phyloP scores from a whole-genome alignment of 2,329 filamentous ascomycete genomes.

The Basipetospora chlamydospora region DNA sequence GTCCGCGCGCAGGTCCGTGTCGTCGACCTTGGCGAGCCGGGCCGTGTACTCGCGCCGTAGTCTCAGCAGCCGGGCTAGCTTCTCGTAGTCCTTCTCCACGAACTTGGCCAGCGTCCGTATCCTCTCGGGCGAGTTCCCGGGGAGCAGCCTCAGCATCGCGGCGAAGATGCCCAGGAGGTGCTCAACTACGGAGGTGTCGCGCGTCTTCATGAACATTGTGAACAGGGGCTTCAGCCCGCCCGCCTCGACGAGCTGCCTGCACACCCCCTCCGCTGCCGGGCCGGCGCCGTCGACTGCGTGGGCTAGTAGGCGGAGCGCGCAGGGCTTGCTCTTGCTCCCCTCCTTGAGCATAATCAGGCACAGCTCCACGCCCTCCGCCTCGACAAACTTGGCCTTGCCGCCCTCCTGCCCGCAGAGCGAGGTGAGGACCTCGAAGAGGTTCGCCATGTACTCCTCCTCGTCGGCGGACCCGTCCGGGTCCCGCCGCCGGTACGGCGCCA shows the following conservation, averaged over 20 bases:
- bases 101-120: conserved; percentile 88
- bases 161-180: conserved; percentile 78
- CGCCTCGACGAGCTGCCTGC: conserved; percentile 63
- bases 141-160: conserved; percentile 64
- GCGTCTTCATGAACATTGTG: conserved; percentile 72
- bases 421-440: conserved; percentile 75
- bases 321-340: conserved; percentile 65
- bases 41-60: conserved; percentile 59
- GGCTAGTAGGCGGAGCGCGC: conserved; percentile 70
- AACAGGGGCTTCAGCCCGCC: conserved; percentile 78
- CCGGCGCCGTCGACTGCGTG: conserved; percentile 40
- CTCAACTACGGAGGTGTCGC: conserved; percentile 55
- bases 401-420: conserved; percentile 61
- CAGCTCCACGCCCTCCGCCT: conserved; percentile 84
- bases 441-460: conserved; percentile 91
- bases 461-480: conserved; percentile 76
- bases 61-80: conserved; percentile 57
- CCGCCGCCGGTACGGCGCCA: conserved; percentile 70
- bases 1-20: conserved; percentile 24
- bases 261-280: conserved; percentile 45
- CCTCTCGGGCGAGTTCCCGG: conserved; percentile 60
- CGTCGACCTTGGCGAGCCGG: conserved; percentile 40
- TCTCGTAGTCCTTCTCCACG: conserved; percentile 86
- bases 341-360: conserved; percentile 85
- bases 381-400: conserved; percentile 70